phyloP scores from a whole-genome alignment of 2,329 filamentous ascomycete species.

The Phaeosphaeria sp. region DNA sequence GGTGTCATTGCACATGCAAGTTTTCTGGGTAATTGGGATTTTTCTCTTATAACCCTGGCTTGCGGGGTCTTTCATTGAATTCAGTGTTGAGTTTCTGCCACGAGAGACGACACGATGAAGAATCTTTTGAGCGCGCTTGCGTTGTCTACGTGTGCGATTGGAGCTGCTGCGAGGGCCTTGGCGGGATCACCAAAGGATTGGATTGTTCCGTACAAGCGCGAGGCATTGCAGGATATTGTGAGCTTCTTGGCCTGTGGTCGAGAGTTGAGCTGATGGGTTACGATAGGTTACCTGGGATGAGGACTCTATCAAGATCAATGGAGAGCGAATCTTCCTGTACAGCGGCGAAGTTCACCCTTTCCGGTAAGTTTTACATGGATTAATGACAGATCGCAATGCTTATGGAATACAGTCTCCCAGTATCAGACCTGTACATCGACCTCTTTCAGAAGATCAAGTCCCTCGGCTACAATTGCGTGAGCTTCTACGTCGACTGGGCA shows the following conservation, averaged over 20 bases:
- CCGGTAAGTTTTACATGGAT: conserved; percentile 45
- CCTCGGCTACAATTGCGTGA: conserved; percentile 78
- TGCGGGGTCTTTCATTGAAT: background rate
- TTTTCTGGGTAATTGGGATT: background rate
- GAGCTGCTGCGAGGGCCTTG: conserved; percentile 56
- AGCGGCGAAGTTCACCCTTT: conserved; percentile 78
- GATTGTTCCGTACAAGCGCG: conserved; percentile 58
- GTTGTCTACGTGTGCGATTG: conserved; percentile 51
- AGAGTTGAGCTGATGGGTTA: background rate
- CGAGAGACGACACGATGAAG: conserved; percentile 21
- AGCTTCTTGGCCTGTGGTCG: conserved; percentile 20
- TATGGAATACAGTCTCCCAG: conserved; percentile 57
- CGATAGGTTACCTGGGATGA: conserved; percentile 72
- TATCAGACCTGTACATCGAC: conserved; percentile 70
- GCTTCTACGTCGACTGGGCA: conserved; percentile 82
- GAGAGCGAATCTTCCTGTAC: conserved; percentile 74
- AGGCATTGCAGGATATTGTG: conserved; percentile 63
- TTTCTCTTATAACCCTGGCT: background rate
- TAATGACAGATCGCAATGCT: conserved; percentile 2
- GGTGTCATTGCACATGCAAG: background rate
- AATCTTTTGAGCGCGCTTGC: conserved; percentile 30
- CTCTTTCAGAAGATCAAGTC: conserved; percentile 84
- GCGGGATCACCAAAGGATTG: conserved; percentile 58
- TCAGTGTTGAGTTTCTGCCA: background rate
- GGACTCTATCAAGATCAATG: conserved; percentile 72